A percentile compares a stretch with the other conserved stretches of the same genome.
These are phyloP conservation scores for Lyophyllum semitale DNA, from an alignment of 768 basidiomycete species.

Conservation along the genomic window DNA sequence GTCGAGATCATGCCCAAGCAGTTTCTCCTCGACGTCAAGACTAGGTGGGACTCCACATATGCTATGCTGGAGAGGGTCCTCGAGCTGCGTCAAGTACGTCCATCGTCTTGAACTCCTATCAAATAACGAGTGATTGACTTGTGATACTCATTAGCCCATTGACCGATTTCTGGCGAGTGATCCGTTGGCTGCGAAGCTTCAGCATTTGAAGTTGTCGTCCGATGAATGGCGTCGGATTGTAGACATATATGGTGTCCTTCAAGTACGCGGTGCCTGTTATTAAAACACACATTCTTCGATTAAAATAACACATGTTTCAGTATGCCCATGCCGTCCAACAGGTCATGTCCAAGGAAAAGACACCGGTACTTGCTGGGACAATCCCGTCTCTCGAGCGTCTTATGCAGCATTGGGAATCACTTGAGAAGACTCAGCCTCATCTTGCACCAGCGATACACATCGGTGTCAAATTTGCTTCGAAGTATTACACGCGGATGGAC, in stretches of 20 bases:
- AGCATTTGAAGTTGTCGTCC: not conserved
- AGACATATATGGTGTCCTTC: slow-evolving; percentile 14
- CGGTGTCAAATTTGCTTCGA: not conserved
- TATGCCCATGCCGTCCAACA: slow-evolving; percentile 18
- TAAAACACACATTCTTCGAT: not conserved
- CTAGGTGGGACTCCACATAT: slow-evolving; percentile 15
- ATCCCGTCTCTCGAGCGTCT: slow-evolving; percentile 22
- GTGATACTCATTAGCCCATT: too few relatives aligned
- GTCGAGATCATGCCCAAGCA: too few relatives aligned
- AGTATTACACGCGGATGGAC: not conserved
- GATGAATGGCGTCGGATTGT: slow-evolving; percentile 12
- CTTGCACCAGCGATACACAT: slow-evolving; percentile 1
- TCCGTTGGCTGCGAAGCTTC: not conserved
- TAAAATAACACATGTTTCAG: not conserved
- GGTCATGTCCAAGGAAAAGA: slow-evolving; percentile 14
- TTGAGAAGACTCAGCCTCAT: slow-evolving; percentile 2
- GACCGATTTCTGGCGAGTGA: not conserved
- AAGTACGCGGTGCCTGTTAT: not conserved
- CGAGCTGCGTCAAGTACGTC: slow-evolving; percentile 15
- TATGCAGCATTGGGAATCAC: slow-evolving; percentile 14
- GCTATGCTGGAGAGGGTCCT: slow-evolving; percentile 15
- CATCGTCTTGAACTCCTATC: not conserved
- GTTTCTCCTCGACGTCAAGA: slow-evolving; percentile 14
- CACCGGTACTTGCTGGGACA: slow-evolving; percentile 16
- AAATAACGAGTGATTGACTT: too few relatives aligned